Conservation (phyloP, 352 stramenopile species). For the Globisporangium nagaii region DNA sequence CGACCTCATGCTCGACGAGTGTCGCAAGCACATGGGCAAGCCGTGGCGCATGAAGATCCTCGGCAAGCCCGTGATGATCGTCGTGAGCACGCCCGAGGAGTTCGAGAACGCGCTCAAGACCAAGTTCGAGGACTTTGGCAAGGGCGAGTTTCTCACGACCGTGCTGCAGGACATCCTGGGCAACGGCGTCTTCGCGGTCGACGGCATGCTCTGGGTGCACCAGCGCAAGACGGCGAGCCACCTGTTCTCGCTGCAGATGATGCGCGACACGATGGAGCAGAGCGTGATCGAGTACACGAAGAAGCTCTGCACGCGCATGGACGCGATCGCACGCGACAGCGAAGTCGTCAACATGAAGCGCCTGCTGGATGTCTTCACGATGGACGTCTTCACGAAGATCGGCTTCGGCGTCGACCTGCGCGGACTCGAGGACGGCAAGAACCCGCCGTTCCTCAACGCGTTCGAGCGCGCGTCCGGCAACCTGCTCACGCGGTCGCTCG, state of each 20-base stretch:
- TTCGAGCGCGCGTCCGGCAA: conserved; percentile 23
- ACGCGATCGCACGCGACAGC: not conserved
- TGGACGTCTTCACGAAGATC: conserved; percentile 54
- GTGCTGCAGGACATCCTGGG: conserved; percentile 35
- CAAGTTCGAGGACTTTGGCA: conserved; percentile 50
- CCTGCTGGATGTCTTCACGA: conserved; percentile 34
- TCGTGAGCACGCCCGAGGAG: conserved; percentile 16
- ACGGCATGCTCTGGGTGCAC: conserved; percentile 37
- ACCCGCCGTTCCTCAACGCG: conserved; percentile 17
- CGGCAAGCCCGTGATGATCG: conserved; percentile 7
- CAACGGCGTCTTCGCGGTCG: conserved; percentile 44
- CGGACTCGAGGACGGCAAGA: conserved; percentile 17
- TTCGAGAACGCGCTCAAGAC: conserved; percentile 30
- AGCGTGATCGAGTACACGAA: conserved; percentile 12
- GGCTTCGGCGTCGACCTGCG: conserved; percentile 40
- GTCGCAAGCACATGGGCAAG: conserved; percentile 12
- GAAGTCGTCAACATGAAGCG: conserved; percentile 15
- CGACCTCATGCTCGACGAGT: conserved; percentile 31
- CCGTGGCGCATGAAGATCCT: conserved; percentile 1
- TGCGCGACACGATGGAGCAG: conserved; percentile 28
- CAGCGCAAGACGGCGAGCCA: conserved; percentile 74
- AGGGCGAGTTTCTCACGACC: conserved; percentile 21
- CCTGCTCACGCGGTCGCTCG: conserved; percentile 10
- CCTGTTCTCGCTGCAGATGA: conserved; percentile 52
- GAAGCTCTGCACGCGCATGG: conserved; percentile 9